Evolutionary conservation across 306 rosid genomes (phyloP), one percentile per base, ranked within the genome.

Genomic region (Aeschynomene evenia): DNA sequence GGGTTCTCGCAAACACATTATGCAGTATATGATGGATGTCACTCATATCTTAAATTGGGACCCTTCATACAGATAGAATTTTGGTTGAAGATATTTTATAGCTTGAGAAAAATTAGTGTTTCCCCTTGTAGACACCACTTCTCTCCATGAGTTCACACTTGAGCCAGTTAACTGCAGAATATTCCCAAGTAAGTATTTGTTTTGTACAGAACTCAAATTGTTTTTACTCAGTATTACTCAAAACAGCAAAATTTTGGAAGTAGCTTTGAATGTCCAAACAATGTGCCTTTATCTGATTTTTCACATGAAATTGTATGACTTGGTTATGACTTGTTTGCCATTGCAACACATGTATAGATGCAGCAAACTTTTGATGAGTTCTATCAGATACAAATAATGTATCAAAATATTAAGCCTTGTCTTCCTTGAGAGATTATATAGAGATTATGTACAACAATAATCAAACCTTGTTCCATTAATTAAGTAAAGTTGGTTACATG

Each of bases 131-230:
- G 73, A 62, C 49, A 49, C 42, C 60, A 15, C 67, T 70, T 60
- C 53, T 69, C 51, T 71, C 77, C 71, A 43, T 66, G 79, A 52
- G 65, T 58, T 54, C 26, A 56, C 24, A 33, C 60, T 18, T 37
- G 74, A 62, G 74, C 67, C 68, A 45, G 46, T 68, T 78, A 63
- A 56, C 37, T 57, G 82, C 71, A 63, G 45, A 74, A 20, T 63
- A 19, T 59, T 63, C 8, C 26, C 68, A 57, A 77, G 10, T 63
- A 70, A 40, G 31, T 28, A 6, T 28, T 52, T 74, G 62, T 74
- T 71, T 63, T 78, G 83, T 82, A 78, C 83, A 82, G 83, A 74
- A 74, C 83, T 43, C 22, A 34, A 73, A 74, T 26, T 37, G 59
- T 42, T 56, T 80, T 64, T 80, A 75, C 72, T 52, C 55, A 52